Evolutionary conservation across 2,329 filamentous ascomycete genomes (phyloP).

Genomic region (Albifimbria verrucaria): DNA sequence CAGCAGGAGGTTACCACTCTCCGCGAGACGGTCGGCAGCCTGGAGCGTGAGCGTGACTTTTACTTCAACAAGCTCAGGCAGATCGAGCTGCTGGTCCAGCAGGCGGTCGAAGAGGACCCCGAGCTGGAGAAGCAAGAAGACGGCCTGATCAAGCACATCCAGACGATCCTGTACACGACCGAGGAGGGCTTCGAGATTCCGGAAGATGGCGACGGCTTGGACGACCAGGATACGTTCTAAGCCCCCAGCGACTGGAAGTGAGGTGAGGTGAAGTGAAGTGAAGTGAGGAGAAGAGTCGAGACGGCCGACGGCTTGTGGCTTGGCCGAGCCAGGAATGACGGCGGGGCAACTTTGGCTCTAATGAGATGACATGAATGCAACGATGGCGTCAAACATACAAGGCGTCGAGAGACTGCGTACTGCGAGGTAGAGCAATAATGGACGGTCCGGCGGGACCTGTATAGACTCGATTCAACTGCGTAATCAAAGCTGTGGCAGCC

Average conservation of each 20-base stretch:
- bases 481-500: too few relatives aligned
- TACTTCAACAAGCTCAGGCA: constrained; percentile 99
- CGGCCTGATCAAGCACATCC: constrained; percentile 90
- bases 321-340: too few relatives aligned
- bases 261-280: too few relatives aligned
- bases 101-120: constrained; percentile 86
- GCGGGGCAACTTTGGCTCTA: neutral
- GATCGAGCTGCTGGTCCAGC: constrained; percentile 92
- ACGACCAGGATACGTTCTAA: constrained; percentile 79
- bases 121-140: constrained; percentile 93
- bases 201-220: constrained; percentile 66
- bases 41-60: constrained; percentile 96
- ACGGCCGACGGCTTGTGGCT: too few relatives aligned
- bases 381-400: neutral
- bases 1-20: constrained; percentile 82
- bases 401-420: neutral
- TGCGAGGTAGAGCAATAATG: neutral
- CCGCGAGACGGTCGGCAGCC: constrained; percentile 90
- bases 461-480: neutral
- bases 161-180: constrained; percentile 94
- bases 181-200: constrained; percentile 93
- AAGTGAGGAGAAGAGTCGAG: too few relatives aligned
- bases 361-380: neutral
- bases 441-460: neutral
- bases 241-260: constrained; percentile 7